Evolutionary conservation across 805 yeast species (phyloP).

Genomic region (Yarrowia yakushimensis): DNA sequence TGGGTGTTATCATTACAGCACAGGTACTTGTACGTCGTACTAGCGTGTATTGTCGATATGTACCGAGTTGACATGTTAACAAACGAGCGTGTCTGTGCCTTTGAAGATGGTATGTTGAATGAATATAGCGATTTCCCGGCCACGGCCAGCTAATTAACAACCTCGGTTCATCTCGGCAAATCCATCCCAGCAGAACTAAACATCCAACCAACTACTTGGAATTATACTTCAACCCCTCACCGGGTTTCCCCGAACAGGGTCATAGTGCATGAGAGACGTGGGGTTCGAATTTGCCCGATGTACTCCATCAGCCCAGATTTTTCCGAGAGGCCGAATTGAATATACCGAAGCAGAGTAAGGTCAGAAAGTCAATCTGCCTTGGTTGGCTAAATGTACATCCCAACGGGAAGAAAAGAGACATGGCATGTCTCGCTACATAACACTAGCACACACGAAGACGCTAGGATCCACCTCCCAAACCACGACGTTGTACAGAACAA

Average conservation of each 20-base stretch:
- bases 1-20: too few relatives aligned
- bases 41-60: too few relatives aligned
- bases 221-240: not conserved
- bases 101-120: too few relatives aligned
- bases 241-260: not conserved
- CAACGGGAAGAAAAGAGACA: not conserved
- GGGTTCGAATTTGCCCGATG: not conserved
- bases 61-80: too few relatives aligned
- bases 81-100: too few relatives aligned
- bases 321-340: not conserved
- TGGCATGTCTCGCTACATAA: not conserved
- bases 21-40: too few relatives aligned
- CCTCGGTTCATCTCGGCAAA: not conserved
- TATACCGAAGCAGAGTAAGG: not conserved
- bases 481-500: not conserved
- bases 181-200: not conserved
- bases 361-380: not conserved
- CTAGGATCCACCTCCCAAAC: not conserved
- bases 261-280: not conserved
- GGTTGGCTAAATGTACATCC: not conserved
- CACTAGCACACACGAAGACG: not conserved
- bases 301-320: not conserved
- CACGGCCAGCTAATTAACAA: not conserved
- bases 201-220: not conserved
- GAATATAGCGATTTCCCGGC: too few relatives aligned